A percentile compares a stretch with the other conserved stretches of the same genome.
Evolutionary conservation across 164 flowering plant genomes (phyloP).

Genomic region (Liriodendron chinense): DNA sequence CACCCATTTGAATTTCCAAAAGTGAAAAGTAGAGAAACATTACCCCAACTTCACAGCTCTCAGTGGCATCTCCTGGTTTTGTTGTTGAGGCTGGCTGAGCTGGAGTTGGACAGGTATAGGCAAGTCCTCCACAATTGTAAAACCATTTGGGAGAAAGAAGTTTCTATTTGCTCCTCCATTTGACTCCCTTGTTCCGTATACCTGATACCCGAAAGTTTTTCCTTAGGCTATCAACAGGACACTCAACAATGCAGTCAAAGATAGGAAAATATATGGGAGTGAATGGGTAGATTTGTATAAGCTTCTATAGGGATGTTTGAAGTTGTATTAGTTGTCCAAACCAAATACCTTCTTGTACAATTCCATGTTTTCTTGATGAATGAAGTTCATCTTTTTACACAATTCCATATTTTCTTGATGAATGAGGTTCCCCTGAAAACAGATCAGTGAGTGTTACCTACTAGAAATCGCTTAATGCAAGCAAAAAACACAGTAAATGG

Average conservation of each 20-base stretch:
- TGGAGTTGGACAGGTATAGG: constrained; percentile 58
- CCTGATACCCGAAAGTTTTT: constrained; percentile 34
- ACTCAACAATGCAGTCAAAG: neutral
- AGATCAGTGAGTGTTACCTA: constrained; percentile 17
- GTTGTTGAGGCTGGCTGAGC: constrained; percentile 71
- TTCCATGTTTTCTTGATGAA: constrained; percentile 59
- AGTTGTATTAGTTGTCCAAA: constrained; percentile 13
- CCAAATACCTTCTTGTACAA: constrained; percentile 49
- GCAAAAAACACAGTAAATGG: neutral
- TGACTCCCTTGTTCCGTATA: constrained; percentile 46
- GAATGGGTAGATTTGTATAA: neutral
- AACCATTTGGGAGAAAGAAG: constrained; percentile 29
- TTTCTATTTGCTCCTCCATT: constrained; percentile 44
- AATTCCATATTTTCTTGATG: constrained; percentile 79
- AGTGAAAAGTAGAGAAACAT: constrained; percentile 3
- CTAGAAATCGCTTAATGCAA: neutral
- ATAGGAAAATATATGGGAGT: neutral
- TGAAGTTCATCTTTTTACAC: constrained; percentile 64
- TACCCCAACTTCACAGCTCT: constrained; percentile 53
- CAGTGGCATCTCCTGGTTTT: constrained; percentile 38
- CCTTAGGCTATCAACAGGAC: constrained; percentile 3
- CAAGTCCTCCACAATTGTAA: constrained; percentile 37
- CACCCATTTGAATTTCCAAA: neutral
- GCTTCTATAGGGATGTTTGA: constrained; percentile 5
- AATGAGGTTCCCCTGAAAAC: constrained; percentile 60